Evolutionary conservation across 1,284 basidiomycete species (phyloP).

Genomic region (Porphyrellus sp.): DNA sequence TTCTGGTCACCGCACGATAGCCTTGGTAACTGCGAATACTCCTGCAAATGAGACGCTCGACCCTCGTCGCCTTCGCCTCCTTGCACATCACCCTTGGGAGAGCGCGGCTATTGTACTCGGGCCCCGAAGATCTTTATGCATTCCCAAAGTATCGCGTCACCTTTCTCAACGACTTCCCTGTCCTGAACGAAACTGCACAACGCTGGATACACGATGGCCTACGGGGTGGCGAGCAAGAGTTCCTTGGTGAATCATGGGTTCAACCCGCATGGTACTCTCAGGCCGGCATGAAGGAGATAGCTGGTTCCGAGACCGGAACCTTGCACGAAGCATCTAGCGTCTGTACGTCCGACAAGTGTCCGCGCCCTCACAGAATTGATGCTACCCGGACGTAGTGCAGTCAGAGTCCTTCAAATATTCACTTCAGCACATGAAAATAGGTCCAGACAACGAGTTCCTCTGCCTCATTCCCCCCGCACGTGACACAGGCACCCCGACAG

Average conservation of each 20-base stretch:
- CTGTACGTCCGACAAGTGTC: conserved; percentile 29
- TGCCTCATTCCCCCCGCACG: conserved; percentile 71
- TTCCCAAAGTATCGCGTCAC: conserved; percentile 83
- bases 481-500: conserved; percentile 43
- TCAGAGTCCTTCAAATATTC: conserved; percentile 36
- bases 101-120: conserved; percentile 58
- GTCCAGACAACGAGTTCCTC: conserved; percentile 61
- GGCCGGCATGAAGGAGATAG: conserved; percentile 52
- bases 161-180: conserved; percentile 78
- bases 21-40: no score
- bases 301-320: conserved; percentile 41
- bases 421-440: conserved; percentile 71
- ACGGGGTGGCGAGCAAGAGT: conserved; percentile 70
- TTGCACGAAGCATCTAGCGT: conserved; percentile 25
- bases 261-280: conserved; percentile 39
- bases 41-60: conserved; percentile 22
- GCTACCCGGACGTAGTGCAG: conserved; percentile 13
- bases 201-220: conserved; percentile 69
- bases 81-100: conserved; percentile 25
- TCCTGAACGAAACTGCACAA: conserved; percentile 70
- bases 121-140: conserved; percentile 77
- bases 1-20: background rate
- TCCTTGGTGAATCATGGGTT: conserved; percentile 63
- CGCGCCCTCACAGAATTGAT: conserved; percentile 12
- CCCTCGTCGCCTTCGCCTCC: conserved; percentile 18